Percentiles rank a stretch among this genome's conserved stretches.
Evolutionary conservation across 1,284 basidiomycete species (phyloP).

Genomic region (Ceratobasidium sp.): DNA sequence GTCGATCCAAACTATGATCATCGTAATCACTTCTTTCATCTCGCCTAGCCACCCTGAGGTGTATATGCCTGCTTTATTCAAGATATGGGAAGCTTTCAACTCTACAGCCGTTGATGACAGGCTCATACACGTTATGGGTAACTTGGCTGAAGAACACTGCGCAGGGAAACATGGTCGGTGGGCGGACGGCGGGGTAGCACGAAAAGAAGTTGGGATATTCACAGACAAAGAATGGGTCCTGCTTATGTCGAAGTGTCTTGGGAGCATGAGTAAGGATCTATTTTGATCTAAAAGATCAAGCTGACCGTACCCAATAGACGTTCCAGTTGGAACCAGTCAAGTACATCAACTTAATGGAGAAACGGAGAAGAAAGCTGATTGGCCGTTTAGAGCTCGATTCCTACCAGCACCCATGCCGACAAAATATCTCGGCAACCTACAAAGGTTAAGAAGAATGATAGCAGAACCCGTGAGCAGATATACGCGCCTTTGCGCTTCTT

Average conservation of each 20-base stretch:
- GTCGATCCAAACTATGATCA: slow-evolving; percentile 70
- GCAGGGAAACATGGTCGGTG: slow-evolving; percentile 62
- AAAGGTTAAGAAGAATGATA: slow-evolving; percentile 50
- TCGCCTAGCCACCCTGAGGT: slow-evolving; percentile 71
- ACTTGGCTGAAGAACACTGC: slow-evolving; percentile 79
- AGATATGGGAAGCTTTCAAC: slow-evolving; percentile 80
- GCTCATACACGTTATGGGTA: slow-evolving; percentile 80
- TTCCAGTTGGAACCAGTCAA: slow-evolving; percentile 72
- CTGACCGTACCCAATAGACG: slow-evolving; percentile 56
- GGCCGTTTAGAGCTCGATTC: slow-evolving; percentile 61
- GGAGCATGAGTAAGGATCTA: slow-evolving; percentile 78
- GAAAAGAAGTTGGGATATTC: slow-evolving; percentile 89
- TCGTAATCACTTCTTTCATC: slow-evolving; percentile 77
- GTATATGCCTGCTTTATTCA: slow-evolving; percentile 78
- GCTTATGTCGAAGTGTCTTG: slow-evolving; percentile 85
- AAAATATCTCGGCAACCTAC: slow-evolving; percentile 50
- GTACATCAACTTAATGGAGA: slow-evolving; percentile 53
- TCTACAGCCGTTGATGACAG: slow-evolving; percentile 74
- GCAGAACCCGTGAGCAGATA: slow-evolving; percentile 53
- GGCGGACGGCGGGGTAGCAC: slow-evolving; percentile 62
- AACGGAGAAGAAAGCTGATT: slow-evolving; percentile 7
- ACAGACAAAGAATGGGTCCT: slow-evolving; percentile 85
- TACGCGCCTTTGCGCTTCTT: slow-evolving; percentile 67
- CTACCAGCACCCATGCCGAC: slow-evolving; percentile 74
- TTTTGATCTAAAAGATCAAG: neutral